These are phyloP conservation scores for Trifolium pratense DNA, from an alignment of 306 rosid genomes.

Conservation along the genomic window DNA sequence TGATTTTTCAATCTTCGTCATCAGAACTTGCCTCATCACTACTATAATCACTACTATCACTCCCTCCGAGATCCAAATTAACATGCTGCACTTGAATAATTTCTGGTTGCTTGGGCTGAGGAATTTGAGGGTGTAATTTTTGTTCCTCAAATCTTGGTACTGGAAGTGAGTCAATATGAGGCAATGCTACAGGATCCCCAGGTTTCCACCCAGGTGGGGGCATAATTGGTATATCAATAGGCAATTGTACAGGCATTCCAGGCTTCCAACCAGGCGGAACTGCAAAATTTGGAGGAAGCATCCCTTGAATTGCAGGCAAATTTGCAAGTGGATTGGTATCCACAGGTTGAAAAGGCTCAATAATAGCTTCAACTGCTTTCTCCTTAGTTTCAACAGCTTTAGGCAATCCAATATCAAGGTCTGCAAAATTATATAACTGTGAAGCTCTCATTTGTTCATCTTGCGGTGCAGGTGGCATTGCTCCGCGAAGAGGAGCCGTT, in stretches of 20 bases:
- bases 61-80: slow-evolving; percentile 85
- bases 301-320: slow-evolving; percentile 68
- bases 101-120: slow-evolving; percentile 67
- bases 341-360: slow-evolving; percentile 59
- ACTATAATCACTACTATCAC: slow-evolving; percentile 87
- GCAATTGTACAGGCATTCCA: slow-evolving; percentile 89
- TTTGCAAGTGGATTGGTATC: slow-evolving; percentile 58
- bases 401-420: slow-evolving; percentile 88
- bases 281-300: slow-evolving; percentile 72
- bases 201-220: slow-evolving; percentile 98
- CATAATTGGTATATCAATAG: slow-evolving; percentile 66
- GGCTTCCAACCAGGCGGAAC: slow-evolving; percentile 97
- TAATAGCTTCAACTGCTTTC: slow-evolving; percentile 67
- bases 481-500: slow-evolving; percentile 80
- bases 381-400: slow-evolving; percentile 61
- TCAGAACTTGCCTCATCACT: slow-evolving; percentile 86
- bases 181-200: slow-evolving; percentile 92
- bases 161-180: slow-evolving; percentile 65
- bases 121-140: slow-evolving; percentile 56
- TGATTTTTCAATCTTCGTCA: slow-evolving; percentile 64
- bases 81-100: slow-evolving; percentile 89
- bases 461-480: slow-evolving; percentile 93
- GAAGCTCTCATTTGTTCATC: slow-evolving; percentile 98
- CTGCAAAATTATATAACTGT: slow-evolving; percentile 80
- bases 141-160: slow-evolving; percentile 67